Evolutionary conservation across 306 rosid species (phyloP), one percentile per base, ranked within the genome.

Genomic region (Coriaria nepalensis): DNA sequence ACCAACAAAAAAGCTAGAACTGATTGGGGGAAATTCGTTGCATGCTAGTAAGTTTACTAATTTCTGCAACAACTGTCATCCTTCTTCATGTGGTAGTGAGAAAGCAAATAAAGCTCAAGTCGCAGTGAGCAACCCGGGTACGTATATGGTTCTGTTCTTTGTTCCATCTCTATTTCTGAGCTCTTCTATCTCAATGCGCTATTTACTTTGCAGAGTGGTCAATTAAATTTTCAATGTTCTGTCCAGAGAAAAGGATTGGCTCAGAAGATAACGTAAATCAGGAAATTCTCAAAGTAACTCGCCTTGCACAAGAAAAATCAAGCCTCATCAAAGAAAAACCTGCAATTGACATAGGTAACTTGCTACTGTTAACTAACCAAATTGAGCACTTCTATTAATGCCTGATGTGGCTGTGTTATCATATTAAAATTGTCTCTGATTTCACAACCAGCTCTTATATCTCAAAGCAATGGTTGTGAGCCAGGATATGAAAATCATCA

Each of bases 401-500:
- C 46, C 43, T 45, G 29, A 7, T 14, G 13, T 53, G 34, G 33
- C 29, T 20, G 29, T 37, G 37, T 11, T 61, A n/a, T 59, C 15
- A 42, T 57, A 34, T n/a, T 52, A 11, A 34, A 50, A 38, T 32
- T 56, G 38, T 49, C 64, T 59, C 42, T 69, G 38, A 36, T 70
- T 72, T 56, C 50, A 33, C 48, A 68, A 52, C 57, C 53, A 55
- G 47, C 68, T 67, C 49, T 43, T 62, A 37, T 58, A 37, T 39
- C 60, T 60, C 64, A 42, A 33, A 46, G 57, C 40, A 52, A 49
- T 63, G 65, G 61, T 40, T 35, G 35, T 61, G 61, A 68, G 37
- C 66, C 78, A 69, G 77, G 67, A 52, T 12, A 61, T 62, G 81
- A 59, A 74, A 64, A 55, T 57, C 65, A 68, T 61, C 78, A 50